phyloP scores from a whole-genome alignment of 2,329 filamentous ascomycete species.

The Bipolaris bicolor region DNA sequence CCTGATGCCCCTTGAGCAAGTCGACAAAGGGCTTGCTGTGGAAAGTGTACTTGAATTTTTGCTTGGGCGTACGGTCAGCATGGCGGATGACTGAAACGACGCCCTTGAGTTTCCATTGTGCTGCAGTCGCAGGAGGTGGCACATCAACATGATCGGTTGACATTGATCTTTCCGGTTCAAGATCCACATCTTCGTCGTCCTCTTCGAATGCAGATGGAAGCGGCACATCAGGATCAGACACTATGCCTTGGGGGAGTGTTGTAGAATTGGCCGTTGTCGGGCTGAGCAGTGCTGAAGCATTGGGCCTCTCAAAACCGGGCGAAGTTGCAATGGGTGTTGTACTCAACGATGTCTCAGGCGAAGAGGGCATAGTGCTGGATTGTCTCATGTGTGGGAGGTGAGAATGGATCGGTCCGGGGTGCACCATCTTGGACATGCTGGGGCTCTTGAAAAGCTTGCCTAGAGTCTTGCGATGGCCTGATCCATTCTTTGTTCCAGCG shows the following conservation, averaged over 20 bases:
- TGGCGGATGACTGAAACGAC: slow-evolving; percentile 96
- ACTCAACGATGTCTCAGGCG: slow-evolving; percentile 54
- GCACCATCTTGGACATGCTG: slow-evolving; percentile 65
- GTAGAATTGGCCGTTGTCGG: slow-evolving; percentile 20
- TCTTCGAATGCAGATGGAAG: slow-evolving; percentile 37
- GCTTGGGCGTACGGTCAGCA: slow-evolving; percentile 95
- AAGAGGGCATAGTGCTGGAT: slow-evolving; percentile 47
- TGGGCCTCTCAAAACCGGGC: slow-evolving; percentile 51
- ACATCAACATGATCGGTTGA: slow-evolving; percentile 46
- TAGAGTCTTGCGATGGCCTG: slow-evolving; percentile 53
- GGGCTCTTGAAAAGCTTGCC: slow-evolving; percentile 69
- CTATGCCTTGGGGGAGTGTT: slow-evolving; percentile 24
- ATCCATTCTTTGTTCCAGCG: slow-evolving; percentile 43
- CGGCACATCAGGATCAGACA: slow-evolving; percentile 43
- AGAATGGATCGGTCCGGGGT: slow-evolving; percentile 41
- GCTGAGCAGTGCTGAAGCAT: slow-evolving; percentile 26
- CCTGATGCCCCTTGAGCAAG: slow-evolving; percentile 90
- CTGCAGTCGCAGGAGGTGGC: slow-evolving; percentile 70
- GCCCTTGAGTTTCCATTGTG: slow-evolving; percentile 97
- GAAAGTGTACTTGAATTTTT: slow-evolving; percentile 99
- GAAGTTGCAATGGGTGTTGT: slow-evolving; percentile 53
- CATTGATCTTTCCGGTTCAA: slow-evolving; percentile 34
- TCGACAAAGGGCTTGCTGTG: slow-evolving; percentile 96
- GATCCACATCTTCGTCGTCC: slow-evolving; percentile 25
- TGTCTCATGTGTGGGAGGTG: slow-evolving; percentile 47